Base-by-base conservation (phyloP, 192 early-diverging fungal genomes). In the Linderina pennispora region DNA sequence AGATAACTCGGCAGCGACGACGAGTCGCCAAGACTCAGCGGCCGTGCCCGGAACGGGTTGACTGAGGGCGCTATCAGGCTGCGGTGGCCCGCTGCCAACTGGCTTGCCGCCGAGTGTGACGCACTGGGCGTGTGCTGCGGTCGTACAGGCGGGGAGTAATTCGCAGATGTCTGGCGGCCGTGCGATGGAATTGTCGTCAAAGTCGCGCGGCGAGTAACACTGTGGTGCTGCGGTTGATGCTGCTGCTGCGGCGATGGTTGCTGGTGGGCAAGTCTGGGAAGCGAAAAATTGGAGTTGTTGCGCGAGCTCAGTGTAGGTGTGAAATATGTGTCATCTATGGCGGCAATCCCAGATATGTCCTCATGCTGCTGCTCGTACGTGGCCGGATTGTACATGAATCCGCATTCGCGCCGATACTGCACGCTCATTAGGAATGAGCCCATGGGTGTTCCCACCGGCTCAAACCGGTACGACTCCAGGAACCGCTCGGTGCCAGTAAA, bases 381-480 rank as follows among this genome's bases (percentile, higher is more conserved):
- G 9, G 36, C 45, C 15, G 36, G 17, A 0, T 26, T 17, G 40
- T 36, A 36, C 6, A 48, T n/a, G 15, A 68, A 68, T 36, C 40
- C 35, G 32, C 60, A 63, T 31, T 71, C 67, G 40, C 67, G 60
- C 21, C 67, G 67, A 25, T 63, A 71, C 47, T 63, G 67, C 43
- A 71, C 67, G 40, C 51, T 42, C 67, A 71, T 58, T 3, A 43
- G 8, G 23, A 71, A 63, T 17, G 56, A 24, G 22, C 67, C 67
- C 60, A 63, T 47, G 14, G 67, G 67, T 8, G 67, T 71, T 10
- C 47, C 25, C 16, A 71, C 55, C 0, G 60, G 60, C 39, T 48
- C 55, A 35, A 71, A 59, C 11, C 37, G 23, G 26, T 71, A 55
- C 35, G 60, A 50, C 52, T 63, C 67, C 16, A 71, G 55, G 33